Percentiles rank a stretch among this genome's conserved stretches.
phyloP scores from a whole-genome alignment of 352 stramenopile genomes.

The Globisporangium canariense region DNA sequence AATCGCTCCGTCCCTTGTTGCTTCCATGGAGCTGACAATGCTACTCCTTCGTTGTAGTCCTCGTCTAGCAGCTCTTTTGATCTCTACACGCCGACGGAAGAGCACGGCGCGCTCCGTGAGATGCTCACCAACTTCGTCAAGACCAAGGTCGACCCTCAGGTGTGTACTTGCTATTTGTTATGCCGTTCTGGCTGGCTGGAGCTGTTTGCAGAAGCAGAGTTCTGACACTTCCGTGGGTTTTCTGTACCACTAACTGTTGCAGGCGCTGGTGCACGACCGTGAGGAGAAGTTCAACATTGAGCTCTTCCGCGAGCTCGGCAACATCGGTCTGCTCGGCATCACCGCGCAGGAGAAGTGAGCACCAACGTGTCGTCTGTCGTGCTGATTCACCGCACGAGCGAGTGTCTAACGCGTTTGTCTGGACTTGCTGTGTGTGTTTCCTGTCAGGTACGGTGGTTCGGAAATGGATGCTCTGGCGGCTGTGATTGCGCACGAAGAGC shows the following conservation, averaged over 20 bases:
- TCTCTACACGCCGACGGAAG: slow-evolving; percentile 87
- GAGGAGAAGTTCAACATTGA: slow-evolving; percentile 97
- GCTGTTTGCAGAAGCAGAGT: background rate
- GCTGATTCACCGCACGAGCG: background rate
- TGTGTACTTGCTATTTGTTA: slow-evolving; percentile 12
- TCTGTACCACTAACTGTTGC: background rate
- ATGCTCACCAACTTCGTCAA: slow-evolving; percentile 94
- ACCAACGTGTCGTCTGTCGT: background rate
- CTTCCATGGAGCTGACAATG: background rate
- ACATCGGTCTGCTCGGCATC: slow-evolving; percentile 95
- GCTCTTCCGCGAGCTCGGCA: slow-evolving; percentile 94
- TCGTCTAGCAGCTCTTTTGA: slow-evolving; percentile 36
- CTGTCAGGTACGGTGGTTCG: slow-evolving; percentile 89
- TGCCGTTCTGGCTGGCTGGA: background rate
- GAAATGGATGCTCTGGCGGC: slow-evolving; percentile 95
- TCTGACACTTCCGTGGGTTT: background rate
- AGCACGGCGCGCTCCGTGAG: slow-evolving; percentile 87
- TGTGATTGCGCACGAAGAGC: slow-evolving; percentile 94
- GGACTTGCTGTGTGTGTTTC: background rate
- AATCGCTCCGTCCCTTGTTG: background rate
- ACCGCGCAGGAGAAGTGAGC: slow-evolving; percentile 93
- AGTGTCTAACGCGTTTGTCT: background rate
- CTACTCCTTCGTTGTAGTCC: slow-evolving; percentile 7
- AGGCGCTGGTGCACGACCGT: slow-evolving; percentile 92
- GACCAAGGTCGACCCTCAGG: slow-evolving; percentile 97